phyloP scores from a whole-genome alignment of 2,329 filamentous ascomycete genomes.

The Fusarium acutatum region DNA sequence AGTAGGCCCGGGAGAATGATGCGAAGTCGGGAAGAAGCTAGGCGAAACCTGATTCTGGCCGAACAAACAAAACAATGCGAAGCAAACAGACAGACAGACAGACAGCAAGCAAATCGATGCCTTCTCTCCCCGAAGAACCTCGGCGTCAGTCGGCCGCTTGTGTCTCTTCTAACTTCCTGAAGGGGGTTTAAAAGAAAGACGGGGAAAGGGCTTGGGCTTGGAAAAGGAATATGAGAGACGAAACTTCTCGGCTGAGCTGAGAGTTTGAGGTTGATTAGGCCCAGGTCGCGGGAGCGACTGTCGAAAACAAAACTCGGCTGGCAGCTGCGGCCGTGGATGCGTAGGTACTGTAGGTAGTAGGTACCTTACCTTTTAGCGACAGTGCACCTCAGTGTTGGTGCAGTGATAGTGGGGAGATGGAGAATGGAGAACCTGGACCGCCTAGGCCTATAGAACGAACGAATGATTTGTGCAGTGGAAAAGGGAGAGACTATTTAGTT shows the following conservation, averaged over 20 bases:
- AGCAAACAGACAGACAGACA: constrained; percentile 22
- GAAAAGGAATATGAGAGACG: constrained; percentile 11
- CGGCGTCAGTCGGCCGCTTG: constrained; percentile 22
- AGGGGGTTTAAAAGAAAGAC: not conserved
- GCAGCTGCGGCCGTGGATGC: constrained; percentile 25
- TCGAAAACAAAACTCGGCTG: constrained; percentile 24
- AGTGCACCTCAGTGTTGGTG: not conserved
- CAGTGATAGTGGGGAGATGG: constrained; percentile 25
- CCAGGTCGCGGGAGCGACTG: constrained; percentile 17
- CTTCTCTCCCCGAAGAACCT: constrained; percentile 10
- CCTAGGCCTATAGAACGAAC: constrained; percentile 12
- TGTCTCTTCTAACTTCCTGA: constrained; percentile 14
- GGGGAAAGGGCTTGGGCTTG: not conserved
- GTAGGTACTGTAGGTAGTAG: not conserved
- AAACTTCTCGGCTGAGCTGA: constrained; percentile 10
- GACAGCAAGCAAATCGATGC: constrained; percentile 3
- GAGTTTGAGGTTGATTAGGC: constrained; percentile 17
- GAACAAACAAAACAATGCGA: constrained; percentile 8
- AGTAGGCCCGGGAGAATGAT: constrained; percentile 15
- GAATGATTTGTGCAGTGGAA: constrained; percentile 4
- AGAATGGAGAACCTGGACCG: constrained; percentile 28
- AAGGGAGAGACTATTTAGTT: not conserved
- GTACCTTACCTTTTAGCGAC: not conserved
- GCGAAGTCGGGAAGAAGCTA: constrained; percentile 30
- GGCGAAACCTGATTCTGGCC: constrained; percentile 31